Evolutionary conservation across 2,329 filamentous ascomycete genomes (phyloP).

Genomic region (Myriosclerotinia duriaeana): DNA sequence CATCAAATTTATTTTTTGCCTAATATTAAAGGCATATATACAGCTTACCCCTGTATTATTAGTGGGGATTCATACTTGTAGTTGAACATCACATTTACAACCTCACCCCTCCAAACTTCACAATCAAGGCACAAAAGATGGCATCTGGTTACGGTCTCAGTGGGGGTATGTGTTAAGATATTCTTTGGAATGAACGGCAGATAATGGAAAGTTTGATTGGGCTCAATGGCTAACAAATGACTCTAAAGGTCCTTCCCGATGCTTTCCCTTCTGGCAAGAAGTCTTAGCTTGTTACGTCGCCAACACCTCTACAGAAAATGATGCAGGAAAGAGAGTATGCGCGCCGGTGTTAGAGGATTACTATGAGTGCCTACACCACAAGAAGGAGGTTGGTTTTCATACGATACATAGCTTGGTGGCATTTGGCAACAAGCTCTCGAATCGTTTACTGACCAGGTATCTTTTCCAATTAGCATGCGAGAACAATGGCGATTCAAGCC

Average conservation of each 20-base stretch:
- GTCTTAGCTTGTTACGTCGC: slow-evolving; percentile 97
- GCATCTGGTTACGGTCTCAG: slow-evolving; percentile 79
- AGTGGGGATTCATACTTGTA: slow-evolving; percentile 10
- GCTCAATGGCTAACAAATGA: slow-evolving; percentile 34
- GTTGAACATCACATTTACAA: slow-evolving; percentile 34
- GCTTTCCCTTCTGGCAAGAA: slow-evolving; percentile 99
- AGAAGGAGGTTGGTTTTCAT: slow-evolving; percentile 79
- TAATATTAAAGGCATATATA: background rate
- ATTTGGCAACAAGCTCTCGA: background rate
- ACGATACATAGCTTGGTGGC: background rate
- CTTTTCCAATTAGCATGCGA: slow-evolving; percentile 57
- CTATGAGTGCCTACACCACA: slow-evolving; percentile 98
- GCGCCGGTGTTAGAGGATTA: slow-evolving; percentile 86
- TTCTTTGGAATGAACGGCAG: background rate
- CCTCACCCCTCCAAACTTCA: slow-evolving; percentile 24
- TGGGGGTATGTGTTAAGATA: slow-evolving; percentile 62
- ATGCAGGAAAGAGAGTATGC: slow-evolving; percentile 85
- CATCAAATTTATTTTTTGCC: background rate
- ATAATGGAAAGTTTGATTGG: background rate
- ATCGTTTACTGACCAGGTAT: background rate
- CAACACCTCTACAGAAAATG: slow-evolving; percentile 78
- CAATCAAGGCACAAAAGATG: slow-evolving; percentile 51
- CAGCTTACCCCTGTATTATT: slow-evolving; percentile 8
- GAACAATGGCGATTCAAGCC: slow-evolving; percentile 74
- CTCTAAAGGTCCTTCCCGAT: slow-evolving; percentile 55